Evolutionary conservation across 2,329 filamentous ascomycete species (phyloP).

Genomic region (Xylariales sp.): DNA sequence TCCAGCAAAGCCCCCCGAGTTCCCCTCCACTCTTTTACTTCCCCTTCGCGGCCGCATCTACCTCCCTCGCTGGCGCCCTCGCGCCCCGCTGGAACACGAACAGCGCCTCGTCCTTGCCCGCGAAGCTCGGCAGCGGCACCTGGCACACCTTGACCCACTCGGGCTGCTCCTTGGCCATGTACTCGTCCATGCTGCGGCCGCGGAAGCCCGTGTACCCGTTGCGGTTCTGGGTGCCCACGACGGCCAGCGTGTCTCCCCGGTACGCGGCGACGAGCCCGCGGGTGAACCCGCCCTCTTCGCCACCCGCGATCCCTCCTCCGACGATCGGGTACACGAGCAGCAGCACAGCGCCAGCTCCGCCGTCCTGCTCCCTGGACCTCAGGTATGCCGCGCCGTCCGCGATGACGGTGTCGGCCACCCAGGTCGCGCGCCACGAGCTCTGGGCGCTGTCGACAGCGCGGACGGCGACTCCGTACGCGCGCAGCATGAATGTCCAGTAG

Average conservation of each 20-base stretch:
- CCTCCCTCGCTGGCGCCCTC: too few species aligned
- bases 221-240: slow-evolving; percentile 69
- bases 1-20: background rate
- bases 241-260: slow-evolving; percentile 59
- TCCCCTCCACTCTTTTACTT: too few species aligned
- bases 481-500: slow-evolving; percentile 72
- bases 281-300: slow-evolving; percentile 62
- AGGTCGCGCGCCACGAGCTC: slow-evolving; percentile 63
- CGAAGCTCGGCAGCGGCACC: slow-evolving; percentile 68
- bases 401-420: slow-evolving; percentile 63
- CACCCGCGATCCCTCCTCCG: slow-evolving; percentile 58
- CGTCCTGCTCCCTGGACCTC: slow-evolving; percentile 30
- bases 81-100: slow-evolving; percentile 58
- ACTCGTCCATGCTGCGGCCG: slow-evolving; percentile 60
- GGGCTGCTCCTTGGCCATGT: slow-evolving; percentile 53
- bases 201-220: slow-evolving; percentile 72
- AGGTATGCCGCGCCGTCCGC: slow-evolving; percentile 59
- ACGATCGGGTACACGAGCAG: slow-evolving; percentile 72
- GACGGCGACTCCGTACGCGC: slow-evolving; percentile 50
- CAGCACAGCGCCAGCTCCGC: slow-evolving; percentile 53
- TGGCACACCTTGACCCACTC: slow-evolving; percentile 58
- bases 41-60: too few species aligned
- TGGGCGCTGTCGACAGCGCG: slow-evolving; percentile 63
- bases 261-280: slow-evolving; percentile 57
- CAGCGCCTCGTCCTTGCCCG: slow-evolving; percentile 71